A percentile compares a stretch with the other conserved stretches of the same genome.
Evolutionary conservation across 1,284 basidiomycete species (phyloP).

Genomic region (Athelia sp.): DNA sequence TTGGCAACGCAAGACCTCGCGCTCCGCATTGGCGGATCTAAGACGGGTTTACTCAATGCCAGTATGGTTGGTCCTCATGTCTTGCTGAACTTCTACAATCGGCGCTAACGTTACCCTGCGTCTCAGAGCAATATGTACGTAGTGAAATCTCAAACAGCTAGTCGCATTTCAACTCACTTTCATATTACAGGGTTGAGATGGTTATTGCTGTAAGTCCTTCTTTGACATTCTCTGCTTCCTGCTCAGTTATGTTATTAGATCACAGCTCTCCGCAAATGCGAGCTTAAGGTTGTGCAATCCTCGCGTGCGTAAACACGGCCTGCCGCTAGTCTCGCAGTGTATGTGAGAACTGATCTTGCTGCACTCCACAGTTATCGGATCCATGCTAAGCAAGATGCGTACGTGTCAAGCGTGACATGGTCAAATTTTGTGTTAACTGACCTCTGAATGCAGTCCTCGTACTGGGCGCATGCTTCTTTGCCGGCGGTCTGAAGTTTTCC

Average conservation of each 20-base stretch:
- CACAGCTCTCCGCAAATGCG: slow-evolving; percentile 75
- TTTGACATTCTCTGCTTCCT: slow-evolving; percentile 9
- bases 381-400: slow-evolving; percentile 79
- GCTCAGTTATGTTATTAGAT: slow-evolving; percentile 45
- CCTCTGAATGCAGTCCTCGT: slow-evolving; percentile 55
- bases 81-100: background rate
- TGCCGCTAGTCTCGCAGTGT: slow-evolving; percentile 1
- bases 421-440: slow-evolving; percentile 2
- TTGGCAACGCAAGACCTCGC: slow-evolving; percentile 75
- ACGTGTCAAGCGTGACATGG: slow-evolving; percentile 21
- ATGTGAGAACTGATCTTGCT: too few relatives aligned
- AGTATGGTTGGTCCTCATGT: slow-evolving; percentile 56
- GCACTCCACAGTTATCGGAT: slow-evolving; percentile 76
- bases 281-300: slow-evolving; percentile 79
- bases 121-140: slow-evolving; percentile 64
- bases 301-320: slow-evolving; percentile 50
- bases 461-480: slow-evolving; percentile 79
- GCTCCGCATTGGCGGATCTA: slow-evolving; percentile 69
- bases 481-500: slow-evolving; percentile 61
- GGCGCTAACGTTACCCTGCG: background rate
- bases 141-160: slow-evolving; percentile 1
- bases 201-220: slow-evolving; percentile 58
- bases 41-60: slow-evolving; percentile 76
- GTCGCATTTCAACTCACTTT: background rate
- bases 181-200: slow-evolving; percentile 54